Base-by-base conservation (phyloP, 1,139 yeast species). In the Eremothecium cymbalariae region DNA sequence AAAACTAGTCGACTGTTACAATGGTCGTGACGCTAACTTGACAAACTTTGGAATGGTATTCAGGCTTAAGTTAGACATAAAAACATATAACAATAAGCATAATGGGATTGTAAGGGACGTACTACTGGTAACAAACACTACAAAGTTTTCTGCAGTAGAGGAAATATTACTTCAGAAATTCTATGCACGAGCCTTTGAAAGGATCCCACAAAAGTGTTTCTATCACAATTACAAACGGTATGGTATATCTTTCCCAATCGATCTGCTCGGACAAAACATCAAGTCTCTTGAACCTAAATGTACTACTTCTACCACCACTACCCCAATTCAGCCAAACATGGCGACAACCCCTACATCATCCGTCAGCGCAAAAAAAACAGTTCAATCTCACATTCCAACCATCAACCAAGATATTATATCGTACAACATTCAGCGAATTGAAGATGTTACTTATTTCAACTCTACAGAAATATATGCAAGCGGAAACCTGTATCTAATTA, bases 11-110 rank as follows among this genome's bases (percentile, higher is more conserved):
- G 45, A 42, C 4, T 38, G 44, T 21, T 31, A 30, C 12, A 39
- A 36, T 26, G 41, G 38, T n/a, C 40, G 40, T 14, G 46, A 43
- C 20, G 36, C 38, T 14, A 50, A 50, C 31, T 25, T 46, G 20
- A 41, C 52, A 4, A 44, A 46, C 24, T 37, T 36, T 13, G 55
- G 57, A 15, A 51, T 55, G 6, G 38, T 54, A 6, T 50, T 55
- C 36, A 38, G 42, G 25, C 25, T 55, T 31, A 36, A 42, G 3
- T 26, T 53, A 7, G 53, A 49, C 24, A 38, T 41, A 3, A 42
- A 45, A 24, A 15, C 44, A 1, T 53, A 32, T 31, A 34, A 40
- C 4, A 46, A 42, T 25, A 45, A 41, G 35, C 30, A 52, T 19
- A 51, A 51, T 35, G 46, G 53, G 6, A 49, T 53, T 20, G 40